Evolutionary conservation across 2,329 filamentous ascomycete species (phyloP).

Genomic region (Coniochaeta prunicola): DNA sequence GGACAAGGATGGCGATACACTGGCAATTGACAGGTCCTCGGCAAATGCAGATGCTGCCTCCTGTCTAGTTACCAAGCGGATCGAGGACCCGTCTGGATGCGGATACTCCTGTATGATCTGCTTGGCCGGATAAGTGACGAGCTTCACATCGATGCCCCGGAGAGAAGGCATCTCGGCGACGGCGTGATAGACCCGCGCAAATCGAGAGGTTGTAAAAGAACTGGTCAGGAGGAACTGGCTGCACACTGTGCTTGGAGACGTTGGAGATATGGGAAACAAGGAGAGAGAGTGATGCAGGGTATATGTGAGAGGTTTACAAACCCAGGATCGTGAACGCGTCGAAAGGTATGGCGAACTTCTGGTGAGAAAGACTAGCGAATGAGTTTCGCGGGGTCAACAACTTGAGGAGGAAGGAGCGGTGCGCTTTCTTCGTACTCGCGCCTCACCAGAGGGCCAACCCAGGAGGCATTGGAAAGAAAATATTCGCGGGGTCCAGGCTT

Average conservation of each 20-base stretch:
- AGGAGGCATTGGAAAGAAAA: not conserved
- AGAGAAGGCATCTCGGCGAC: constrained; percentile 37
- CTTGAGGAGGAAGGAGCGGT: not conserved
- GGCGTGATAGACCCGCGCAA: not conserved
- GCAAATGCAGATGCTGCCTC: not conserved
- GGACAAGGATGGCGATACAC: not conserved
- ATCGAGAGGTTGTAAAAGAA: not conserved
- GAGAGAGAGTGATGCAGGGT: not conserved
- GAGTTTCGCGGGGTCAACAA: not conserved
- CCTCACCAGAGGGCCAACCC: not conserved
- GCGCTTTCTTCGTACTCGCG: not conserved
- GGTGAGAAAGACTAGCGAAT: not conserved
- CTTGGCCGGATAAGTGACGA: constrained; percentile 28
- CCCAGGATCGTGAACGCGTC: not conserved
- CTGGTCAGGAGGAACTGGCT: not conserved
- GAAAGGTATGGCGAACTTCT: not conserved
- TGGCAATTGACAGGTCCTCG: not conserved
- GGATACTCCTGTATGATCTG: constrained; percentile 44
- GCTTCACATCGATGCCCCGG: constrained; percentile 38
- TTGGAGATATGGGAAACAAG: not conserved
- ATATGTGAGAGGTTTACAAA: not conserved
- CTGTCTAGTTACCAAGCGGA: constrained; percentile 17
- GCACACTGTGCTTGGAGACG: not conserved
- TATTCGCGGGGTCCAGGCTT: not conserved
- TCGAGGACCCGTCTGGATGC: constrained; percentile 43